Evolutionary conservation across 2,329 filamentous ascomycete species (phyloP), one percentile per base, ranked within the genome.

Genomic region (Macroventuria anomochaeta): DNA sequence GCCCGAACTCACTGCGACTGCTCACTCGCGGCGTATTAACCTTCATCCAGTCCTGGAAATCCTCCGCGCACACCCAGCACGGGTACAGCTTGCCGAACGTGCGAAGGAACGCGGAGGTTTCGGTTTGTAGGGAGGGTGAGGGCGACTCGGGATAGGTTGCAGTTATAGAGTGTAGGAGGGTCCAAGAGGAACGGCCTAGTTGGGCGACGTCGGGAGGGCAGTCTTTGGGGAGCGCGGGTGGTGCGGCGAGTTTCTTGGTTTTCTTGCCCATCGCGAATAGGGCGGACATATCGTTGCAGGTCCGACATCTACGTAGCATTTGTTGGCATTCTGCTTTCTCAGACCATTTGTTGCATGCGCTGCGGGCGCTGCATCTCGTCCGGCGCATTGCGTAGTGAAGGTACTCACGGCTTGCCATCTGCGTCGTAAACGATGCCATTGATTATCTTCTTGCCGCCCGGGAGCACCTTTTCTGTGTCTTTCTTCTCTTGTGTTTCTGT

Each of bases 41-140:
- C 58, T 80, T 81, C 79, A 97, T 88, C 83, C 93, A 97, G 0
- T 73, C 74, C 73, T 88, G 88, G 74, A 99, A 97, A 71, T 97
- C 93, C 56, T 93, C 89, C 28, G 93, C 95, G 75, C 95, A 99
- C 3, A 89, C 85, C 91, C 93, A 96, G 80, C 95, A 99, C 3
- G 95, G 95, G 71, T 99, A 99, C 17, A 97, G 77, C 63, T 88
- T 89, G 21, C 90, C 87, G 73, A 99, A 96, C 2, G 92, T 81
- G 20, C 80, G 78, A 65, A 99, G 82, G 77, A 99, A 97, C 44
- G 85, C 82, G 50, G 81, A 81, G 64, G 96, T 88, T 64, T 97
- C 89, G 25, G 79, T 78, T 72, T 97, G 91, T 64, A 96, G 85
- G 8, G 80, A 75, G 0, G 80, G 74, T 0, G 87, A 85, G 0